Percentiles rank a stretch among this genome's conserved stretches.
These are phyloP conservation scores for Xylaria flabelliformis DNA, from an alignment of 495 filamentous ascomycete species.

Conservation along the genomic window DNA sequence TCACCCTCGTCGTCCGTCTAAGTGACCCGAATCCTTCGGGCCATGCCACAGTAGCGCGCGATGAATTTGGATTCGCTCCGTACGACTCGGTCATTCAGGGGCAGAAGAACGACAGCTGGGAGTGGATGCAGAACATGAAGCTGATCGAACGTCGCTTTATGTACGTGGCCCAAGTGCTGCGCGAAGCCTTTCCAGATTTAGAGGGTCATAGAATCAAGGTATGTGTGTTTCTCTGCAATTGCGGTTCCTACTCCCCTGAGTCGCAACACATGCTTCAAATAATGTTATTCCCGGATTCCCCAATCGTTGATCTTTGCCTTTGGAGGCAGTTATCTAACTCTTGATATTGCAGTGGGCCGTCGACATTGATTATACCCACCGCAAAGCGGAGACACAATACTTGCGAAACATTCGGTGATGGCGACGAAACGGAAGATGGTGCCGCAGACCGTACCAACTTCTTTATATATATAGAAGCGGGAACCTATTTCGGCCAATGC, in stretches of 20 bases:
- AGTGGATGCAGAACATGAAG: conserved; percentile 30
- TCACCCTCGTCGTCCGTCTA: conserved; percentile 20
- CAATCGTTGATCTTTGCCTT: conserved; percentile 13
- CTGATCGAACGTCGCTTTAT: conserved; percentile 25
- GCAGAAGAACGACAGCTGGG: conserved; percentile 18
- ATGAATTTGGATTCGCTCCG: conserved; percentile 24
- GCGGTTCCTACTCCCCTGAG: neutral
- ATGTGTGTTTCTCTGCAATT: neutral
- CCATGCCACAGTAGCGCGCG: neutral
- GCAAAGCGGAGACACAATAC: conserved; percentile 23
- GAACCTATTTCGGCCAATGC: neutral
- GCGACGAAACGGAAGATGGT: neutral
- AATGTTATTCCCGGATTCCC: neutral
- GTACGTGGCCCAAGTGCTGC: conserved; percentile 21
- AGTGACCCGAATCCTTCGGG: neutral
- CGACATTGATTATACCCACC: conserved; percentile 27
- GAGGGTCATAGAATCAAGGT: conserved; percentile 20
- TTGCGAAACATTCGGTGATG: conserved; percentile 12
- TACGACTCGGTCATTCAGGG: conserved; percentile 19
- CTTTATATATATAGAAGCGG: neutral
- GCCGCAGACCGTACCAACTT: neutral
- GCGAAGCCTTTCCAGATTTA: conserved; percentile 26
- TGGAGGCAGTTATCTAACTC: conserved; percentile 23
- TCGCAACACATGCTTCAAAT: neutral
- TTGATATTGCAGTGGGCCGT: conserved; percentile 25